Percentiles rank a stretch among this genome's conserved stretches.
phyloP scores from a whole-genome alignment of 768 basidiomycete genomes.

The Cantharellus cinnabarinus region DNA sequence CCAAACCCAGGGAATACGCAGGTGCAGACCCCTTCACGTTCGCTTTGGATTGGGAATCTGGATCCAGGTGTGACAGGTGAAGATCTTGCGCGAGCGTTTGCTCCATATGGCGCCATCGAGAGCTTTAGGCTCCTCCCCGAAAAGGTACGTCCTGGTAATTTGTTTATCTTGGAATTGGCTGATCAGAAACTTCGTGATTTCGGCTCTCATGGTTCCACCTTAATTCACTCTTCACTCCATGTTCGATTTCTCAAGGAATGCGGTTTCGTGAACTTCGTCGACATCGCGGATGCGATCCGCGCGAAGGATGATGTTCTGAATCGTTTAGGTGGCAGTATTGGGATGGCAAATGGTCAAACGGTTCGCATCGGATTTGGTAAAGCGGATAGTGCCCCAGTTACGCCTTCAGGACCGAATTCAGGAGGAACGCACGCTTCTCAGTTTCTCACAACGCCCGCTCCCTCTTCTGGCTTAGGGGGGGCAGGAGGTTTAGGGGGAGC shows the following conservation, averaged over 20 bases:
- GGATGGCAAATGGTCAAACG: slow-evolving; percentile 85
- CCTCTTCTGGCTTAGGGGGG: slow-evolving; percentile 24
- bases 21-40: slow-evolving; percentile 83
- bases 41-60: slow-evolving; percentile 95
- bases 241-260: slow-evolving; percentile 45
- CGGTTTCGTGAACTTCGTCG: slow-evolving; percentile 97
- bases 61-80: slow-evolving; percentile 88
- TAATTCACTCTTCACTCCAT: background rate
- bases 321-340: slow-evolving; percentile 81
- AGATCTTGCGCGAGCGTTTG: slow-evolving; percentile 87
- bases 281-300: slow-evolving; percentile 84
- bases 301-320: slow-evolving; percentile 97
- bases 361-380: slow-evolving; percentile 98
- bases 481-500: slow-evolving; percentile 12
- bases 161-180: too few species aligned
- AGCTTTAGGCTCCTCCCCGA: slow-evolving; percentile 86
- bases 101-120: slow-evolving; percentile 93
- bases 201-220: background rate
- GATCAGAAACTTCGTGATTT: too few species aligned
- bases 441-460: slow-evolving; percentile 12
- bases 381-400: slow-evolving; percentile 85
- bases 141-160: slow-evolving; percentile 38
- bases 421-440: slow-evolving; percentile 6
- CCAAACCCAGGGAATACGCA: slow-evolving; percentile 35
- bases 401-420: slow-evolving; percentile 35